Evolutionary conservation across 1,139 yeast genomes (phyloP), one percentile per base, ranked within the genome.

Genomic region (Candida anutae): DNA sequence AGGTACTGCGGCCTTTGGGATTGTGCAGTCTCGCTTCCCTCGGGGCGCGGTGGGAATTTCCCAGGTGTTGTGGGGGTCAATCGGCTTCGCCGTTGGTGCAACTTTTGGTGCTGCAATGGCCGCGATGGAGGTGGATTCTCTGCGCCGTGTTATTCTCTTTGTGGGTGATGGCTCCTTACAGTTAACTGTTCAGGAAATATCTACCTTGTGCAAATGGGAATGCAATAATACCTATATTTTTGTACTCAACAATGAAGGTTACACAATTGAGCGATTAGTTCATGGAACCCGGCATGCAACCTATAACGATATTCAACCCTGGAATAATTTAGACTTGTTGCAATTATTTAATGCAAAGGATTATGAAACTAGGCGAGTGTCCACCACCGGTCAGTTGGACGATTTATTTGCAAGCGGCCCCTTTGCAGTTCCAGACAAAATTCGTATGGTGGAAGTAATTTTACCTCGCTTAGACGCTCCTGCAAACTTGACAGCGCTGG

Each of bases 111-210:
- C 58, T 3, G 55, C 44, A 4, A 40, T 46, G 45, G 66, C 66
- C 3, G 58, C 62, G 6, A 75, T 74, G 47, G 94, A 84, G 54
- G 46, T 77, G 29, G 77, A 77, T 48, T 75, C 77, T 29, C 53
- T 56, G 39, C 77, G 74, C 55, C 73, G 94, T 64, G 93, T 81
- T 35, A 69, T 82, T 39, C 62, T 84, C 43, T 84, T 84, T 55
- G 81, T 82, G 33, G 94, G 95, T 57, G 95, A 84, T 54, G 95
- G 94, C 50, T 83, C 94, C 16, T 67, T 84, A 50, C 95, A 84
- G 59, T 69, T 84, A 55, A 82, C 94, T 3, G 90, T 79, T 18
- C 93, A 84, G 58, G 93, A 84, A 51, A 79, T 84, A 50, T 78
- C 88, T 39, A 79, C 93, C 43, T 76, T 81, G 77, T 66, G 80